Base-by-base conservation (phyloP, 2,329 filamentous ascomycete species). In the Nemania bipapillata region DNA sequence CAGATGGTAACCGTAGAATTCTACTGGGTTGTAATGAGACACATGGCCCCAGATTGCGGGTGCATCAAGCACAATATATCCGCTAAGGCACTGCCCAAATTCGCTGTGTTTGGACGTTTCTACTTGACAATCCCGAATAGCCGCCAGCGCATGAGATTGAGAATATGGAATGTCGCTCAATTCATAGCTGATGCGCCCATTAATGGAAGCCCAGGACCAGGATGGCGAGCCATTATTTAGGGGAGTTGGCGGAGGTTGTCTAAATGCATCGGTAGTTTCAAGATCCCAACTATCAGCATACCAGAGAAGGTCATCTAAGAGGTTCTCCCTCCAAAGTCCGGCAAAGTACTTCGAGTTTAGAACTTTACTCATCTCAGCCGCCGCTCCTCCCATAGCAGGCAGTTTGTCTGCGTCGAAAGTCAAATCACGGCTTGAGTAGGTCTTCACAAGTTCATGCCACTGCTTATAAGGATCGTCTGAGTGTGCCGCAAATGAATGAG, bases 131-230 rank as follows among this genome's bases (percentile, higher is more conserved):
- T 58, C 37, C 22, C 24, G 22, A 30, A 58, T n/a, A 22, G 55
- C 28, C n/a, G 55, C 55, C 28, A 58, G 37, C 26, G 6, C 24
- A 22, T 15, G 55, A 45, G 40, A 30, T 20, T 28, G 30, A 4
- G 55, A 45, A 30, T 15, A 45, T 17, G 55, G 26, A 17, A 47
- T 24, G 12, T 58, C 55, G 37, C 9, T 17, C 4, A 58, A 58
- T 8, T 45, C 11, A 11, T 58, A 58, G 32, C 55, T 47, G 17
- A 58, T 22, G 15, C 55, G 55, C 55, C 55, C 55, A 32, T 58
- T 58, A 7, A 58, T 37, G 22, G 55, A 58, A 47, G 55, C 55
- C 55, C 55, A 58, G 17, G 55, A 58, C 55, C 55, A 58, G 7
- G 37, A 45, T 47, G 55, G 55, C 17, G 37, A 45, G 9, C 55